Percentiles rank a stretch among this genome's conserved stretches.
Evolutionary conservation across 352 stramenopile species (phyloP).

Genomic region (Phytopythium oedochilum): DNA sequence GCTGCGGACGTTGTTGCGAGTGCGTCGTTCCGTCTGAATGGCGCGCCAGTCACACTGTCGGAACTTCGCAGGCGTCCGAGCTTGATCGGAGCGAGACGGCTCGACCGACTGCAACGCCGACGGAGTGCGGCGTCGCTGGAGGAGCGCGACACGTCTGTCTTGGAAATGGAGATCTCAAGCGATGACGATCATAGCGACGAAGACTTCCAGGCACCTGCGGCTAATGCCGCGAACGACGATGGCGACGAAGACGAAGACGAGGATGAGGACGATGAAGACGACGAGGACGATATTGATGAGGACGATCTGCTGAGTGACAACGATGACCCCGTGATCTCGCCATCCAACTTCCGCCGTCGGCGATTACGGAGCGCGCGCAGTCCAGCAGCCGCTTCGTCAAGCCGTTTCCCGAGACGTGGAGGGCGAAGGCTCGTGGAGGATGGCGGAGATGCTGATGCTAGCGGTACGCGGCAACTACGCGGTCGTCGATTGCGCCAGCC

Average conservation of each 20-base stretch:
- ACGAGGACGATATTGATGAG: slow-evolving; percentile 40
- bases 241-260: slow-evolving; percentile 55
- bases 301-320: slow-evolving; percentile 51
- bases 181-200: slow-evolving; percentile 85
- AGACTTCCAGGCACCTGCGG: slow-evolving; percentile 68
- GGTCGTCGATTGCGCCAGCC: background rate
- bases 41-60: slow-evolving; percentile 62
- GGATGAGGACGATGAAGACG: slow-evolving; percentile 43
- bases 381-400: slow-evolving; percentile 5
- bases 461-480: slow-evolving; percentile 7
- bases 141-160: slow-evolving; percentile 77
- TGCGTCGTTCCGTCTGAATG: slow-evolving; percentile 66
- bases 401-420: slow-evolving; percentile 27
- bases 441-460: slow-evolving; percentile 10
- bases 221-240: slow-evolving; percentile 39
- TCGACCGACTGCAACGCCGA: slow-evolving; percentile 19
- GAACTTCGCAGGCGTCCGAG: slow-evolving; percentile 46
- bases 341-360: slow-evolving; percentile 31
- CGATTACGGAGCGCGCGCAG: slow-evolving; percentile 29
- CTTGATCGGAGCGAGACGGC: slow-evolving; percentile 18
- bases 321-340: slow-evolving; percentile 28
- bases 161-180: slow-evolving; percentile 83
- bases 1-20: slow-evolving; percentile 16
- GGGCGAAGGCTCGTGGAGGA: slow-evolving; percentile 24
- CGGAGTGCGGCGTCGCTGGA: slow-evolving; percentile 41